A percentile compares a stretch with the other conserved stretches of the same genome.
phyloP scores from a whole-genome alignment of 306 rosid species.

The Rubus idaeus region DNA sequence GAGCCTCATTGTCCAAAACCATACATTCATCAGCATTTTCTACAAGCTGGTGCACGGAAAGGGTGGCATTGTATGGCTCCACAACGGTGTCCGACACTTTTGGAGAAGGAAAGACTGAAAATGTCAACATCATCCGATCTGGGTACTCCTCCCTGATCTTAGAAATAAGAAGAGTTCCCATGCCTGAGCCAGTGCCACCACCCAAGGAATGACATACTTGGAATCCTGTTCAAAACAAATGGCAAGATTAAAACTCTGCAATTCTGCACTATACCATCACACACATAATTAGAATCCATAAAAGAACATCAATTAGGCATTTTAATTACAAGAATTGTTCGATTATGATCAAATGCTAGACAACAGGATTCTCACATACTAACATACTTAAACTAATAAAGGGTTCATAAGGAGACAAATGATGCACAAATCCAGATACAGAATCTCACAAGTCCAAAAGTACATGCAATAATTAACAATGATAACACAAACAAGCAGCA shows the following conservation, averaged over 20 bases:
- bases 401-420: too few species aligned
- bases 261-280: neutral
- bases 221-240: slow-evolving; percentile 33
- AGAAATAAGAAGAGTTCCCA: slow-evolving; percentile 59
- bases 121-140: slow-evolving; percentile 61
- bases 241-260: neutral
- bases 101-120: slow-evolving; percentile 76
- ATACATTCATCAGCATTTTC: slow-evolving; percentile 89
- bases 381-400: too few species aligned
- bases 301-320: neutral
- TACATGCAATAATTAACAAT: neutral
- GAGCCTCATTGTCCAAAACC: slow-evolving; percentile 89
- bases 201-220: slow-evolving; percentile 62
- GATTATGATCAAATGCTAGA: too few species aligned
- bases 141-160: slow-evolving; percentile 60
- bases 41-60: slow-evolving; percentile 86
- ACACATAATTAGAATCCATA: neutral
- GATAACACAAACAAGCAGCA: too few species aligned
- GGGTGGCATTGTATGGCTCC: slow-evolving; percentile 91
- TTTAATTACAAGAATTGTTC: neutral
- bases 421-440: too few species aligned
- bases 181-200: slow-evolving; percentile 58
- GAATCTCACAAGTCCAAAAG: too few species aligned
- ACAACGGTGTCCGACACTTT: slow-evolving; percentile 89
- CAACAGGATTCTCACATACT: too few species aligned